Evolutionary conservation across 1,284 basidiomycete species (phyloP).

Genomic region (Hypsizygus ulmarius): DNA sequence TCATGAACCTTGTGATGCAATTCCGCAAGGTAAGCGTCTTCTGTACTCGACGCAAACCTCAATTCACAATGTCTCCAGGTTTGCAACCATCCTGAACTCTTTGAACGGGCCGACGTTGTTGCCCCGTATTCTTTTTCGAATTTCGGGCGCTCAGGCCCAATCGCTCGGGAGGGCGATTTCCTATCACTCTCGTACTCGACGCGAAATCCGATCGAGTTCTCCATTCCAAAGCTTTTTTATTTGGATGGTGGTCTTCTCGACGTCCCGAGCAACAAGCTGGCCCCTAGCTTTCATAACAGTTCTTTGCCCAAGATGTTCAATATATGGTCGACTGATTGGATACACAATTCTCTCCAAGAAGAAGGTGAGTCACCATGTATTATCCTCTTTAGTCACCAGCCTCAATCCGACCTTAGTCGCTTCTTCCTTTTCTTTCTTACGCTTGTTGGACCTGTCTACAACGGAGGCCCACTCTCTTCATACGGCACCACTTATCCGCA

Average conservation of each 20-base stretch:
- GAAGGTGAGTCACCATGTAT: slow-evolving; percentile 45
- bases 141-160: slow-evolving; percentile 80
- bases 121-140: slow-evolving; percentile 89
- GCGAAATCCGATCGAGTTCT: slow-evolving; percentile 81
- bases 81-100: slow-evolving; percentile 98
- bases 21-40: slow-evolving; percentile 80
- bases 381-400: slow-evolving; percentile 1
- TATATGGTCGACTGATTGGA: slow-evolving; percentile 88
- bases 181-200: slow-evolving; percentile 84
- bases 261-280: slow-evolving; percentile 60
- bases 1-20: slow-evolving; percentile 99
- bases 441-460: slow-evolving; percentile 62
- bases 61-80: slow-evolving; percentile 48
- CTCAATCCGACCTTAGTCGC: slow-evolving; percentile 29
- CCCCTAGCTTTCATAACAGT: slow-evolving; percentile 56
- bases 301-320: slow-evolving; percentile 77
- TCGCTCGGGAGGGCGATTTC: slow-evolving; percentile 84
- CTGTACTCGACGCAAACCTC: not conserved
- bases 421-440: slow-evolving; percentile 75
- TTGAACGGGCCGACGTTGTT: slow-evolving; percentile 94
- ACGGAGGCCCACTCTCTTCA: slow-evolving; percentile 65
- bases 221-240: slow-evolving; percentile 78
- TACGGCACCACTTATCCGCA: slow-evolving; percentile 53
- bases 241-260: slow-evolving; percentile 75
- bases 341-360: slow-evolving; percentile 69